Evolutionary conservation across 2,329 filamentous ascomycete species (phyloP), one percentile per base, ranked within the genome.

Genomic region (Calycina herbarum): DNA sequence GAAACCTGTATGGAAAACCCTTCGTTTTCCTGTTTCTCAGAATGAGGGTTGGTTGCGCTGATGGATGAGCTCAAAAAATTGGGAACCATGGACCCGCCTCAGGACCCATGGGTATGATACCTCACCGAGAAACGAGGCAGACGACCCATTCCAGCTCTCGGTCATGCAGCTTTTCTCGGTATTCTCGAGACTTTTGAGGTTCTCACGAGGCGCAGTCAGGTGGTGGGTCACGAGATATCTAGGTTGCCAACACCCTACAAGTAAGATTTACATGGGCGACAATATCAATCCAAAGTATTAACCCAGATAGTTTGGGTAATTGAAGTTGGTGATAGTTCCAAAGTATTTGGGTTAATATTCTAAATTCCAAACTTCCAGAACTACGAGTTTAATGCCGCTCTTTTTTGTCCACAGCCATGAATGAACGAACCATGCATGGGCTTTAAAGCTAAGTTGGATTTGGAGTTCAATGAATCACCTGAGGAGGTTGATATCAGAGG

Each of bases 221-320:
- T 61, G 63, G 31, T 62, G 59, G 51, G 56, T 69, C 68, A 69
- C 67, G 69, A 67, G 68, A 4, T 27, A 24, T 20, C n/a, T 6
- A 24, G 5, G 10, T 45, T 45, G 42, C 17, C 3, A n/a, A 45
- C 42, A 5, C n/a, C 7, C 42, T 45, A n/a, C n/a, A 17, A n/a
- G 42, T 33, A 33, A 33, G 31, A 33, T 33, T 33, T 8, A 6
- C 31, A 33, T 33, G 31, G 5, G 31, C 31, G 31, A 33, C 31
- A 33, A 33, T 2, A 33, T 4, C 31, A 3, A 33, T 33, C 31
- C 31, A 33, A 33, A 33, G 31, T 33, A 33, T 33, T 33, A 33
- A 7, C 31, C 31, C 31, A 33, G 5, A 33, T 33, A 7, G 31
- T 33, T 33, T 33, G 31, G 27, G 31, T 33, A 33, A 33, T 33